Conservation (phyloP, 306 rosid species). For the Fragaria vesca region DNA sequence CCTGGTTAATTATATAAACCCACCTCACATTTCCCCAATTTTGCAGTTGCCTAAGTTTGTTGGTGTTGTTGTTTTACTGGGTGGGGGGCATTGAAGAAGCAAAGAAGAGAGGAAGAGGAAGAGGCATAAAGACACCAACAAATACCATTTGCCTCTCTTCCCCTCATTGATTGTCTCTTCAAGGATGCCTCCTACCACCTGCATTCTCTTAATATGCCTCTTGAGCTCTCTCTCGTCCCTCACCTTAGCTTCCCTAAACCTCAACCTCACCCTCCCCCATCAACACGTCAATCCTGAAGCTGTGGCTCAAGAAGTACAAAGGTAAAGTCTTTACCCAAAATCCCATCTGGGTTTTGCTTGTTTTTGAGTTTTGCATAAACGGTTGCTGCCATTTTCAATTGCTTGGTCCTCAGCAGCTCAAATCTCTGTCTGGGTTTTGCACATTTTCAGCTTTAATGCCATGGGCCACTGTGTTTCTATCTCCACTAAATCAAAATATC, state of each 20-base stretch:
- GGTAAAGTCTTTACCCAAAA: constrained; percentile 34
- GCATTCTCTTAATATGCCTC: constrained; percentile 71
- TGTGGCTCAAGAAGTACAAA: constrained; percentile 65
- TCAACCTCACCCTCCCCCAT: constrained; percentile 71
- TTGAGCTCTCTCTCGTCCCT: constrained; percentile 38
- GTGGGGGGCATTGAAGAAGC: constrained; percentile 31
- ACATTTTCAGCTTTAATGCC: constrained; percentile 12
- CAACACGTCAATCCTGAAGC: constrained; percentile 87
- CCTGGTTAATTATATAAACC: constrained; percentile 39
- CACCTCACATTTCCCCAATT: constrained; percentile 36
- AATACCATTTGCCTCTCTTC: constrained; percentile 8
- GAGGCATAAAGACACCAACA: background rate
- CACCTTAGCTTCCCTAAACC: constrained; percentile 36
- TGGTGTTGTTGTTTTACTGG: constrained; percentile 8
- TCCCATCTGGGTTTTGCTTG: constrained; percentile 23
- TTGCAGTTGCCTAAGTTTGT: constrained; percentile 26
- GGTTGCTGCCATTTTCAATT: constrained; percentile 7
- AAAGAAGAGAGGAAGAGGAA: constrained; percentile 15
- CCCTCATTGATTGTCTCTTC: constrained; percentile 30
- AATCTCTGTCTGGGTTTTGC: background rate
- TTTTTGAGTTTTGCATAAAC: background rate
- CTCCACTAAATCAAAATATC: background rate
- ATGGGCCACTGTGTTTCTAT: background rate
- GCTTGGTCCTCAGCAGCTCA: constrained; percentile 2
- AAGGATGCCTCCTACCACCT: constrained; percentile 54